These are phyloP conservation scores for Nothopassalora personata DNA, from an alignment of 2,329 filamentous ascomycete genomes.

Conservation along the genomic window DNA sequence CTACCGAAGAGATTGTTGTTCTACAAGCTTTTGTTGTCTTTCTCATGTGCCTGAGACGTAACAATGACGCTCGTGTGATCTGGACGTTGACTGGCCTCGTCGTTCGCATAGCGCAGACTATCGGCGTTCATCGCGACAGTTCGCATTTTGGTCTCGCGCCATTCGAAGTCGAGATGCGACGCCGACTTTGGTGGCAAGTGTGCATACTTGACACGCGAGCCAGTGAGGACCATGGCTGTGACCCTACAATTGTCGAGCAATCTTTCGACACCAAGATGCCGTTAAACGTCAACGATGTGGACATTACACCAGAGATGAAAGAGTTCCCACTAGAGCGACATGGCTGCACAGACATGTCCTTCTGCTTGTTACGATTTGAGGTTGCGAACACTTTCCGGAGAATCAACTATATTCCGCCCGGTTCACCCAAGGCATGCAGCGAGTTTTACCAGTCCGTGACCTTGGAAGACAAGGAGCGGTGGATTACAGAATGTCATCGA, in stretches of 20 bases:
- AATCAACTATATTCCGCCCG: conserved; percentile 42
- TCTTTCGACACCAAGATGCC: conserved; percentile 58
- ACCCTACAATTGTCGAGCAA: conserved; percentile 54
- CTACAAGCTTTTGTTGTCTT: conserved; percentile 60
- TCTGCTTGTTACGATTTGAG: conserved; percentile 51
- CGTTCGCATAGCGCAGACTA: conserved; percentile 54
- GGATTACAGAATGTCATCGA: conserved; percentile 46
- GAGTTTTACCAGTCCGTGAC: conserved; percentile 42
- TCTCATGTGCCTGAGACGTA: conserved; percentile 51
- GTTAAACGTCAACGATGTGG: conserved; percentile 52
- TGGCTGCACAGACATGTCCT: conserved; percentile 56
- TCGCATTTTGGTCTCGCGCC: conserved; percentile 51
- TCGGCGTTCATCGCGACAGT: conserved; percentile 58
- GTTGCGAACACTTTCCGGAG: conserved; percentile 45
- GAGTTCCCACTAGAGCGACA: conserved; percentile 44
- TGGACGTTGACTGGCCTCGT: conserved; percentile 57
- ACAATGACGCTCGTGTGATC: conserved; percentile 46
- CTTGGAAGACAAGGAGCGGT: conserved; percentile 45
- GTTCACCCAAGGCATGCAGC: conserved; percentile 37
- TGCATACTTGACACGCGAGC: conserved; percentile 55
- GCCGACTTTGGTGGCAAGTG: conserved; percentile 57
- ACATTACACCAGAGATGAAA: conserved; percentile 47
- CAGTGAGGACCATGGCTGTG: conserved; percentile 59
- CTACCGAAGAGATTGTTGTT: conserved; percentile 56
- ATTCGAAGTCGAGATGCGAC: conserved; percentile 56